These are phyloP conservation scores for Pythium myriotylum DNA, from an alignment of 352 stramenopile species.

Conservation along the genomic window DNA sequence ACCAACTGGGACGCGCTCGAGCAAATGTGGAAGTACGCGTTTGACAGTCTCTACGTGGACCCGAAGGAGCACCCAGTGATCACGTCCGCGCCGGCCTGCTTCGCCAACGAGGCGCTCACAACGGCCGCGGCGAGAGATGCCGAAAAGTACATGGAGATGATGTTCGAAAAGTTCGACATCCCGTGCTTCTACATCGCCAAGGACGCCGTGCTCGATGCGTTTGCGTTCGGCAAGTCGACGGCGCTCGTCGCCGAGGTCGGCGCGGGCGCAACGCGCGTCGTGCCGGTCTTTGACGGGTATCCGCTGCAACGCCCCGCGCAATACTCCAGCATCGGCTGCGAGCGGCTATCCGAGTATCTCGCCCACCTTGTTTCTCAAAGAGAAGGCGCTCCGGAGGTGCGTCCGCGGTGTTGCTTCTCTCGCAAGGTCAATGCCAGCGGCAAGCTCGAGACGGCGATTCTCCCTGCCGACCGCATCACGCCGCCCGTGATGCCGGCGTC, in stretches of 20 bases:
- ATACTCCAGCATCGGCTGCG: conserved; percentile 73
- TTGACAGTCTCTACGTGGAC: conserved; percentile 70
- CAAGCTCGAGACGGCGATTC: conserved; percentile 56
- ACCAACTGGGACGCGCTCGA: conserved; percentile 88
- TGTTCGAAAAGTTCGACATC: conserved; percentile 92
- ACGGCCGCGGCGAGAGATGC: conserved; percentile 58
- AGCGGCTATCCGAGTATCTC: conserved; percentile 74
- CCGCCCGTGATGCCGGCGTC: conserved; percentile 57
- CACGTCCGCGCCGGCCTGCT: conserved; percentile 71
- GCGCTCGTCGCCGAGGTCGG: conserved; percentile 91
- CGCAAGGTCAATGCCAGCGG: conserved; percentile 51
- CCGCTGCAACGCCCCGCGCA: conserved; percentile 77
- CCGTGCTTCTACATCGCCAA: conserved; percentile 92
- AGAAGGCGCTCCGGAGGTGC: conserved; percentile 45
- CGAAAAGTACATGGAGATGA: conserved; percentile 88
- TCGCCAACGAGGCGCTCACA: conserved; percentile 67
- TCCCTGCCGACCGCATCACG: conserved; percentile 40
- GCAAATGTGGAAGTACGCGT: conserved; percentile 79
- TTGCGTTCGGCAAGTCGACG: conserved; percentile 86
- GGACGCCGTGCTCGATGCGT: conserved; percentile 89
- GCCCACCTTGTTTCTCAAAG: conserved; percentile 56
- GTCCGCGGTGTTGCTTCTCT: conserved; percentile 68
- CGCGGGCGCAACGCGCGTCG: conserved; percentile 80
- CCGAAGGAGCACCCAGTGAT: conserved; percentile 78
- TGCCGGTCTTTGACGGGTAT: conserved; percentile 92